These are phyloP conservation scores for Phytophthora pistaciae DNA, from an alignment of 352 stramenopile species.

Conservation along the genomic window DNA sequence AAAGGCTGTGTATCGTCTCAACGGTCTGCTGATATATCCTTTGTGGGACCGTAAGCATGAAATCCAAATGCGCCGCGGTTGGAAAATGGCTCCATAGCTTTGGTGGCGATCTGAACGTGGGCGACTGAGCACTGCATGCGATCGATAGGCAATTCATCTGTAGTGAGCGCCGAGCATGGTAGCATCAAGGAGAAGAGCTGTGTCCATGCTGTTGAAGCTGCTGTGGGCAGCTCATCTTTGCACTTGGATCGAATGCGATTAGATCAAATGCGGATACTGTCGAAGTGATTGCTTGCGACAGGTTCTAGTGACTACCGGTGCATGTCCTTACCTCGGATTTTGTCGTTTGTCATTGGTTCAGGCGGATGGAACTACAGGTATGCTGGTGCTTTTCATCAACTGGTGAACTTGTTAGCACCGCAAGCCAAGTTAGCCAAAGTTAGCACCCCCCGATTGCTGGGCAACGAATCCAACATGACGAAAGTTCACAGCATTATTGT, in stretches of 20 bases:
- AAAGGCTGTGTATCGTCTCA: background rate
- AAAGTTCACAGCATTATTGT: conserved; percentile 56
- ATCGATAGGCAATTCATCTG: background rate
- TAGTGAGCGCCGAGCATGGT: background rate
- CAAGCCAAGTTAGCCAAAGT: background rate
- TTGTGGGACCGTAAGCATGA: background rate
- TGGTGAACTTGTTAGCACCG: too few relatives aligned
- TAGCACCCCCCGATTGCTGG: too few relatives aligned
- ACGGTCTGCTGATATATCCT: background rate
- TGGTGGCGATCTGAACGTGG: background rate
- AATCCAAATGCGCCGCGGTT: background rate
- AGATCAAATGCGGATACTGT: background rate
- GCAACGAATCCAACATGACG: too few relatives aligned
- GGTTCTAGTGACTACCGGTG: background rate
- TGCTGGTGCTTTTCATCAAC: too few relatives aligned
- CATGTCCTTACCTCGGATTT: background rate
- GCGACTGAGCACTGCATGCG: background rate
- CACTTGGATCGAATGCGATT: background rate
- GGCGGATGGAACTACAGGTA: background rate
- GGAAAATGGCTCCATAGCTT: background rate
- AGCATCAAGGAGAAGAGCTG: background rate
- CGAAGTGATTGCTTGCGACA: conserved; percentile 1
- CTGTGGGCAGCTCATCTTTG: background rate
- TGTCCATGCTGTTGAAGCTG: background rate
- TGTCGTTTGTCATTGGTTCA: too few relatives aligned